Percentiles rank a stretch among this genome's conserved stretches.
Conservation (phyloP, 345 rosid genomes). For the Populus simonii region DNA sequence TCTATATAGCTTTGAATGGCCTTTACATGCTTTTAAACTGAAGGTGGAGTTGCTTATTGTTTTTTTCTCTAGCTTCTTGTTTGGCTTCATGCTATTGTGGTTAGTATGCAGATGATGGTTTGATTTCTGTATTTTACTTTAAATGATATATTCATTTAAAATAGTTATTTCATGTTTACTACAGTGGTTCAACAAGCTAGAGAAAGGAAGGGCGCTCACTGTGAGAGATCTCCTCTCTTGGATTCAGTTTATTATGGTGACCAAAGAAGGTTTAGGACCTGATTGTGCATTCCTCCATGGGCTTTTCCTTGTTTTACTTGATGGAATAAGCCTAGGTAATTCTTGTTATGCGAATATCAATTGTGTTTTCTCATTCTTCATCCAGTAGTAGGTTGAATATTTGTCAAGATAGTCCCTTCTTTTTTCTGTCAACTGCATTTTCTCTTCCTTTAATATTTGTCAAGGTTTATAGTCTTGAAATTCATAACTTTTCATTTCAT, state of each 20-base stretch:
- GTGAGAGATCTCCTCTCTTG: conserved; percentile 94
- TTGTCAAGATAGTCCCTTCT: no score
- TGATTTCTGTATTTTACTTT: not conserved
- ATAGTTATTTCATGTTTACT: conserved; percentile 21
- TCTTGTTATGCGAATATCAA: not conserved
- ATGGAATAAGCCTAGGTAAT: conserved; percentile 84
- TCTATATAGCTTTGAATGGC: no score
- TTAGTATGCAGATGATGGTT: not conserved
- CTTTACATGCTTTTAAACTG: no score
- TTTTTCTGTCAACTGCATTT: no score
- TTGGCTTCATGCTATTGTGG: not conserved
- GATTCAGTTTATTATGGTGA: conserved; percentile 62
- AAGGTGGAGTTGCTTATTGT: no score
- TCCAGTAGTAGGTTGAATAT: not conserved
- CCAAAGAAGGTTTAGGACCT: conserved; percentile 52
- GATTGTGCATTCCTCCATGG: conserved; percentile 76
- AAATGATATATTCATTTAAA: conserved; percentile 9
- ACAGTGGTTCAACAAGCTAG: conserved; percentile 82
- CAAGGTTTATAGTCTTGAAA: no score
- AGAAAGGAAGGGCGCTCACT: conserved; percentile 72
- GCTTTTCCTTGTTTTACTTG: conserved; percentile 85
- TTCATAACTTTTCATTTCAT: no score
- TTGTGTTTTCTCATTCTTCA: not conserved
- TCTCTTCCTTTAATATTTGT: no score
- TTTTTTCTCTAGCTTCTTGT: not conserved